Conservation (phyloP, 108 stramenopile genomes). For the Cylindrotheca fusiformis region DNA sequence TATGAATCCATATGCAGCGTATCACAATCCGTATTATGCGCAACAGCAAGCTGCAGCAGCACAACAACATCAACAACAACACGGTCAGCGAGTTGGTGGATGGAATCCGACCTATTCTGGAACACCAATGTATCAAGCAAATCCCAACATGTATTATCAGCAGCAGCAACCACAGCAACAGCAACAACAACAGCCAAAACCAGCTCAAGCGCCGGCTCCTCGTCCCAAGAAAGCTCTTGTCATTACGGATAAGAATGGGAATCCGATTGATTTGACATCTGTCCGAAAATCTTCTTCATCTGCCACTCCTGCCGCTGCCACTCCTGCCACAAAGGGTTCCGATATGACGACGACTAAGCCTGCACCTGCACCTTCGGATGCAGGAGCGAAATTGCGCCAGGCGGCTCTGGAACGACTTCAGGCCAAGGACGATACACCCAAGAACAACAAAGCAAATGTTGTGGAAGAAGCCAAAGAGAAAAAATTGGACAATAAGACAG, state of each 20-base stretch:
- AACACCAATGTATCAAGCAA: slow-evolving; percentile 1
- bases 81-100: slow-evolving; percentile 10
- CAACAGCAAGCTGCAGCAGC: slow-evolving; percentile 1
- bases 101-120: slow-evolving; percentile 29
- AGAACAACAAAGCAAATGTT: slow-evolving; percentile 18
- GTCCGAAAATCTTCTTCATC: slow-evolving; percentile 11
- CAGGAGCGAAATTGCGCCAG: slow-evolving; percentile 66
- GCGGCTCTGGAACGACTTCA: slow-evolving; percentile 60
- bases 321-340: slow-evolving; percentile 13
- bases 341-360: slow-evolving; percentile 2
- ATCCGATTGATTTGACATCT: slow-evolving; percentile 50
- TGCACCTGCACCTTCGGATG: slow-evolving; percentile 20
- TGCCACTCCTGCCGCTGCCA: slow-evolving; percentile 17
- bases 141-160: slow-evolving; percentile 21
- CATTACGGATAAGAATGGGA: slow-evolving; percentile 63
- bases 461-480: slow-evolving; percentile 31
- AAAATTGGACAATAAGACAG: neutral
- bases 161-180: slow-evolving; percentile 2
- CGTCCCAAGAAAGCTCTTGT: slow-evolving; percentile 25
- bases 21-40: slow-evolving; percentile 12
- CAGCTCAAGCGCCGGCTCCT: slow-evolving; percentile 16
- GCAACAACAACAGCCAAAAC: neutral
- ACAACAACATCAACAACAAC: too few species aligned
- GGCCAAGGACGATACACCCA: slow-evolving; percentile 30
- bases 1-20: slow-evolving; percentile 15